Evolutionary conservation across 257 asterid species (phyloP), one percentile per base, ranked within the genome.

Genomic region (Cinchona pubescens): DNA sequence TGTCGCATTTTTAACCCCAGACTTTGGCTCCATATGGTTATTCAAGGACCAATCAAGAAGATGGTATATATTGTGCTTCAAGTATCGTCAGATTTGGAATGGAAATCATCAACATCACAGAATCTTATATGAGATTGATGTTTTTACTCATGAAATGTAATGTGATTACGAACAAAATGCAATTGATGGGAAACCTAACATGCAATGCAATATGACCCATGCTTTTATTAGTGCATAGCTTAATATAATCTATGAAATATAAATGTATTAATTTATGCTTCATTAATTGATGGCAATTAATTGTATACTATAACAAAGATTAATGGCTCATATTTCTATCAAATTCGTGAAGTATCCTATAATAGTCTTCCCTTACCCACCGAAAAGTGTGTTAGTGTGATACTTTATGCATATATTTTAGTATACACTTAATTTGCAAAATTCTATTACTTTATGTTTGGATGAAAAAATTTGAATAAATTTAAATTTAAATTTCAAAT

Each of bases 341-440:
- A 66, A 40, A 27, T 66, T 66, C 71, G 2, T 67, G 72, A 42
- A 67, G 23, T 42, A 42, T 67, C 56, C 46, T n/a, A n/a, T n/a
- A n/a, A n/a, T 35, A 16, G 3, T 10, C 38, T 32, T 16, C 40
- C 35, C 23, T 62, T 11, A 15, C 67, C 37, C 21, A 2, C 35
- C 49, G 19, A 46, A 46, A 65, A n/a, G 35, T 27, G 48, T 67
- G 55, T 21, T 67, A 11, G 27, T n/a, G 7, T 16, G n/a, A 18
- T 18, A 19, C 58, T 51, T 51, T 51, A 7, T 51, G n/a, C n/a
- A 51, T 5, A 16, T 25, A n/a, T n/a, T n/a, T n/a, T n/a, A n/a
- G 2, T 16, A n/a, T n/a, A n/a, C n/a, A n/a, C n/a, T 45, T 45
- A 10, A 51, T 51, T 51, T 51, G 58, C 58, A 51, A 53, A 53